A percentile compares a stretch with the other conserved stretches of the same genome.
Conservation (phyloP, 495 filamentous ascomycete species). For the Penicillium cosmopolitanum region DNA sequence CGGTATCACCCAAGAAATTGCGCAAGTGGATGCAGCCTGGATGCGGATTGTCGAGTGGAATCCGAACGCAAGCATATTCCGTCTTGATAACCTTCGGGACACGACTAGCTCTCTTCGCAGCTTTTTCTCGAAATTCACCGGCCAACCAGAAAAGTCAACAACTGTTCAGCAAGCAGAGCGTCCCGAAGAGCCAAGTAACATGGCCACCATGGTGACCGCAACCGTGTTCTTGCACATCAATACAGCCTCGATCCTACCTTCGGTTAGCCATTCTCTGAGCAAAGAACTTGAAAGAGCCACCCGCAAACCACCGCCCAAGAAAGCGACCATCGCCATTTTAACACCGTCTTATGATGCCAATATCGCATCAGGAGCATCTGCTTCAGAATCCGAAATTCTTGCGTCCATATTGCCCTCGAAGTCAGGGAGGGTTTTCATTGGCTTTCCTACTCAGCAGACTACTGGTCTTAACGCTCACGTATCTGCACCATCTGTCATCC, state of each 20-base stretch:
- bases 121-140: constrained; percentile 79
- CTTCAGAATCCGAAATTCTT: constrained; percentile 76
- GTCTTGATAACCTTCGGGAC: constrained; percentile 44
- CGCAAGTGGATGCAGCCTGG: constrained; percentile 90
- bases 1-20: constrained; percentile 73
- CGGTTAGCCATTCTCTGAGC: constrained; percentile 66
- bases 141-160: constrained; percentile 40
- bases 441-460: constrained; percentile 95
- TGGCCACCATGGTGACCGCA: constrained; percentile 66
- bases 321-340: constrained; percentile 79
- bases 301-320: constrained; percentile 92
- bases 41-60: constrained; percentile 89
- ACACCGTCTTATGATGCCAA: constrained; percentile 90
- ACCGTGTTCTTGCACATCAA: constrained; percentile 87
- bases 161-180: constrained; percentile 31
- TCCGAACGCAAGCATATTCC: constrained; percentile 51
- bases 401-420: constrained; percentile 87
- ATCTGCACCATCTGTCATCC: constrained; percentile 97
- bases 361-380: constrained; percentile 60
- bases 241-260: constrained; percentile 77
- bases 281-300: constrained; percentile 93
- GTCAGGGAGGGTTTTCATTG: constrained; percentile 90
- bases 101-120: constrained; percentile 65
- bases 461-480: constrained; percentile 93
- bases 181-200: constrained; percentile 57